Evolutionary conservation across 495 filamentous ascomycete genomes (phyloP).

Genomic region (Penicillium parvum): DNA sequence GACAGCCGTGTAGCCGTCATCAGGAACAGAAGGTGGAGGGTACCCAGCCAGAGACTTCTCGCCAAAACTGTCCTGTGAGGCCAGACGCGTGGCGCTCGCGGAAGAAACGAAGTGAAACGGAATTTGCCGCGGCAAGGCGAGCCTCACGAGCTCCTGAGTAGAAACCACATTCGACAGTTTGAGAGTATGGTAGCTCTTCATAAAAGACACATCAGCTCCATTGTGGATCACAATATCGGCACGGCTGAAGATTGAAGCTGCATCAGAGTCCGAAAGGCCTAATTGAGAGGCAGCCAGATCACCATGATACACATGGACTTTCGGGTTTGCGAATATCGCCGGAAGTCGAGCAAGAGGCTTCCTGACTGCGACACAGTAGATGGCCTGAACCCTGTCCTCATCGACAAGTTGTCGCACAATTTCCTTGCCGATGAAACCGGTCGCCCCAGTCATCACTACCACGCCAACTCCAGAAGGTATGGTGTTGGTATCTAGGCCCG

Average conservation of each 20-base stretch:
- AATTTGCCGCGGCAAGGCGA: constrained; percentile 28
- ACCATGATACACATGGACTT: constrained; percentile 35
- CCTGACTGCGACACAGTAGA: constrained; percentile 35
- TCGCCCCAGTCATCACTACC: constrained; percentile 33
- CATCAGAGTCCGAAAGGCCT: constrained; percentile 31
- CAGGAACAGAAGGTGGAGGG: constrained; percentile 12
- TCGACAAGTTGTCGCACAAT: constrained; percentile 25
- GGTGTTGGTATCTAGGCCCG: not conserved
- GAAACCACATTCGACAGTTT: constrained; percentile 38
- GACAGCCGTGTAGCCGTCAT: constrained; percentile 43
- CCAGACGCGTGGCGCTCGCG: constrained; percentile 25
- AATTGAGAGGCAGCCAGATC: constrained; percentile 28
- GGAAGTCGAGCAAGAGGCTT: constrained; percentile 2
- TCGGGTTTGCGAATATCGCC: constrained; percentile 18
- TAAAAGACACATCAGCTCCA: constrained; percentile 47
- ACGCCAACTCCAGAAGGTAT: not conserved
- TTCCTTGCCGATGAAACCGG: constrained; percentile 31
- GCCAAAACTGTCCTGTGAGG: constrained; percentile 12
- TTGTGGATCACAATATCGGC: constrained; percentile 49
- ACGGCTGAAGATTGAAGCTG: constrained; percentile 19
- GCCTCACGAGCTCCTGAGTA: constrained; percentile 36
- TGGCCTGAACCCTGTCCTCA: constrained; percentile 8
- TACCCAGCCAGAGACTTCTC: constrained; percentile 15
- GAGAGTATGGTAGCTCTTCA: constrained; percentile 44
- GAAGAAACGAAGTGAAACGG: constrained; percentile 51